Evolutionary conservation across 2,329 filamentous ascomycete species (phyloP), one percentile per base, ranked within the genome.

Genomic region (Fusarium paranaense): DNA sequence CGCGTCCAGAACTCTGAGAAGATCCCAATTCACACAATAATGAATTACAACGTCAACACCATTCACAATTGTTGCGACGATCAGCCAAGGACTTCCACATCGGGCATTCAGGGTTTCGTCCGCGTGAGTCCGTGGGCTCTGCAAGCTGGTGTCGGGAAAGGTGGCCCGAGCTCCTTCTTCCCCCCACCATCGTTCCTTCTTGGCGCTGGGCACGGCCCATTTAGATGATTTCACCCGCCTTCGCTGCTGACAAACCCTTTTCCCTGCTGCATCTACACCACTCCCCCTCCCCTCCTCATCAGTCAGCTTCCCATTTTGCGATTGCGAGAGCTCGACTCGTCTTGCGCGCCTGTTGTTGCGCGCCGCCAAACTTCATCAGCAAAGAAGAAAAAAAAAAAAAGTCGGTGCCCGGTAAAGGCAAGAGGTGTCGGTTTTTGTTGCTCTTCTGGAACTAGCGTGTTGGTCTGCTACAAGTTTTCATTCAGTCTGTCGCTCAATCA

Each of bases 211-310:
- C 52, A 22, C 40, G 42, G 52, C 54, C 47, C 66, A 54, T 45
- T 58, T 52, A 67, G 40, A 40, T 63, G 56, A 62, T 62, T 66
- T 50, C 60, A 45, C 45, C 52, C 54, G 42, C 47, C 38, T 32
- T 69, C 45, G 37, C 66, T 77, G 77, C 77, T 78, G 77, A 78
- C 77, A 78, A 78, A 78, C 73, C 77, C 70, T 67, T 72, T 74
- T 72, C 56, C 54, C 67, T 71, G 38, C 59, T 75, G 45, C 71
- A 76, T 65, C 73, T 74, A 76, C 70, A 67, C 64, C 64, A 52
- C 32, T 62, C 64, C 65, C 45, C 22, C 45, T 14, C 66, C 62
- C 69, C 37, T 57, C 65, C 56, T 64, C 66, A 76, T 72, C 69
- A 72, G 67, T 74, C 71, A 74, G 72, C 72, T 72, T 47, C 62